phyloP scores from a whole-genome alignment of 1,284 basidiomycete species.

The Malassezia sympodialis region DNA sequence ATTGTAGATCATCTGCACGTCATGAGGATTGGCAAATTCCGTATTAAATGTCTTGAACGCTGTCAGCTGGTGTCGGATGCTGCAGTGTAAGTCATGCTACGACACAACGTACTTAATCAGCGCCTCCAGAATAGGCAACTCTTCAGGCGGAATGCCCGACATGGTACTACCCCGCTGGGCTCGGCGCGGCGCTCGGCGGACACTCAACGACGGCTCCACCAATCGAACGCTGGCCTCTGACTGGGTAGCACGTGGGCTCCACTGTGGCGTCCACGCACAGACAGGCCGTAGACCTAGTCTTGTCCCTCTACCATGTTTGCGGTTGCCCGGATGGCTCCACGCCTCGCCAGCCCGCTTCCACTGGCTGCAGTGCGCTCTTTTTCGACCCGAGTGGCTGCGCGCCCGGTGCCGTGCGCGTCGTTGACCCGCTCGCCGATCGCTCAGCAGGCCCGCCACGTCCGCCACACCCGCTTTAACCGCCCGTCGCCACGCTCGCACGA shows the following conservation, averaged over 20 bases:
- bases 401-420: not conserved
- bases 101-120: conserved; percentile 66
- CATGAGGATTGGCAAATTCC: conserved; percentile 78
- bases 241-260: not conserved
- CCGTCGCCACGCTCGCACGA: not conserved
- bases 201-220: not conserved
- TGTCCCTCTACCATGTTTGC: conserved; percentile 6
- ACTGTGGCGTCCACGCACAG: conserved; percentile 1
- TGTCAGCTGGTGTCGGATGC: conserved; percentile 74
- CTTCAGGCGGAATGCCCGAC: conserved; percentile 50
- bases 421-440: not conserved
- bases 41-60: conserved; percentile 78
- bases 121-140: conserved; percentile 86
- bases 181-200: not conserved
- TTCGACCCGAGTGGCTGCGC: not conserved
- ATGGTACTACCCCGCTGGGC: conserved; percentile 18
- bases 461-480: conserved; percentile 15
- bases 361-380: not conserved
- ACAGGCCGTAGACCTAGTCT: not conserved
- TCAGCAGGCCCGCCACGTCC: conserved; percentile 15
- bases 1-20: conserved; percentile 87
- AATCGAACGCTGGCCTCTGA: not conserved
- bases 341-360: not conserved
- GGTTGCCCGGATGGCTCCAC: not conserved
- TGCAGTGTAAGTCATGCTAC: conserved; percentile 50